Base-by-base conservation (phyloP, 768 basidiomycete species). In the Tubosaeta brunneosetosa region DNA sequence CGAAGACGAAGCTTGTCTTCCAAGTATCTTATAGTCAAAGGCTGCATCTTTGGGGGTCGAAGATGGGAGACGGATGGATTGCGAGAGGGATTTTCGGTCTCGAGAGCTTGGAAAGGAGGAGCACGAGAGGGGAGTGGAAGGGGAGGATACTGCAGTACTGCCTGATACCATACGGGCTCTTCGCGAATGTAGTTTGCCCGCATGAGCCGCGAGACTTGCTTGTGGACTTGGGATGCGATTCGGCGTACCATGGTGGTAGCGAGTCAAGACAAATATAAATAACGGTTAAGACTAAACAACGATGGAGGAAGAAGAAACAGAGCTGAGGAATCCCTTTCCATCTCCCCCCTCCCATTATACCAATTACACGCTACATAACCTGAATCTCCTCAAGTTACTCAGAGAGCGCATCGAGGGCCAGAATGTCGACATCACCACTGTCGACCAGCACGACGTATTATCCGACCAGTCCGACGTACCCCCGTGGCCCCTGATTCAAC, bases 101-200 rank as follows among this genome's bases (percentile, higher is more conserved):
- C 85, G 56, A 79, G 27, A 25, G 44, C 83, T 22, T 70, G 52
- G 31, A 63, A 16, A 26, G 86, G 78, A 42, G 86, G 81, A 36
- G 82, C 78, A 68, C 84, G 85, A 2, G 94, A 75, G 16, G 93
- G 94, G 22, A 94, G 81, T 33, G 87, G 82, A 44, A 92, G 79
- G 13, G 93, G 94, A n/a, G 94, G 93, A 66, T 93, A 79, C 54
- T 89, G 80, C 13, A 93, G 79, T 33, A 94, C 91, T 31, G 93
- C 85, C 56, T 85, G 77, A 63, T 81, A 91, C 93, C 93, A 95
- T 44, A 77, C 77, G 50, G 94, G 93, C 64, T 85, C 81, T 14
- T 75, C 66, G 60, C 77, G 75, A 38, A 91, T 70, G 61, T 80
- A 79, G 44, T 80, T 74, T 42, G 79, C 82, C 36, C 82, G 82